Percentiles rank a stretch among this genome's conserved stretches.
These are phyloP conservation scores for Vicia faba DNA, from an alignment of 306 rosid genomes.

Conservation along the genomic window DNA sequence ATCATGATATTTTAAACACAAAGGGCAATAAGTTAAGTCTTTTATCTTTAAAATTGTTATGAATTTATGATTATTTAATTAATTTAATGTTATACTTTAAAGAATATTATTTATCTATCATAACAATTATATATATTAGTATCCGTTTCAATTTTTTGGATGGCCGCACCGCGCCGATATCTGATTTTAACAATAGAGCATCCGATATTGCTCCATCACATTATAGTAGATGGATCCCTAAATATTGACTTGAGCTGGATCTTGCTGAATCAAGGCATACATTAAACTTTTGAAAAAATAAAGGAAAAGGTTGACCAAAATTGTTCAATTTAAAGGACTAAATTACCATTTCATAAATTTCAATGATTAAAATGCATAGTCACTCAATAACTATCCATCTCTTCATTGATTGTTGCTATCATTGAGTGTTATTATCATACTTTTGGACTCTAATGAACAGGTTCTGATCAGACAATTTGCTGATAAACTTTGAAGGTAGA, in stretches of 20 bases:
- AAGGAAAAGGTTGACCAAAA: not conserved
- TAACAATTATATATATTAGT: no score
- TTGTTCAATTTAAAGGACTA: not conserved
- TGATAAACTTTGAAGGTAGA: slow-evolving; percentile 11
- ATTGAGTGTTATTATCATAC: not conserved
- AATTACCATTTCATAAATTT: not conserved
- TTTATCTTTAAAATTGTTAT: no score
- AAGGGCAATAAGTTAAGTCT: no score
- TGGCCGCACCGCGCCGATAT: no score
- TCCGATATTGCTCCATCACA: no score
- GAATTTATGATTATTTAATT: no score
- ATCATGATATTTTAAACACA: no score
- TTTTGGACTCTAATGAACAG: slow-evolving; percentile 6
- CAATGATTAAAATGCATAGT: not conserved
- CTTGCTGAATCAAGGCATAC: not conserved
- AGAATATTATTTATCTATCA: no score
- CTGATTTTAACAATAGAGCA: no score
- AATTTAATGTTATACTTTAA: no score
- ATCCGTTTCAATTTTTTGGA: no score
- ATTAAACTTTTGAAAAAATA: not conserved
- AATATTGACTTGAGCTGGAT: not conserved
- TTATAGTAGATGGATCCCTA: not conserved
- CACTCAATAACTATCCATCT: not conserved
- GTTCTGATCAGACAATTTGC: slow-evolving; percentile 19
- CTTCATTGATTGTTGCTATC: not conserved